Evolutionary conservation across 1,284 basidiomycete genomes (phyloP), one percentile per base, ranked within the genome.

Genomic region (Mycosarcoma mackinlayi): DNA sequence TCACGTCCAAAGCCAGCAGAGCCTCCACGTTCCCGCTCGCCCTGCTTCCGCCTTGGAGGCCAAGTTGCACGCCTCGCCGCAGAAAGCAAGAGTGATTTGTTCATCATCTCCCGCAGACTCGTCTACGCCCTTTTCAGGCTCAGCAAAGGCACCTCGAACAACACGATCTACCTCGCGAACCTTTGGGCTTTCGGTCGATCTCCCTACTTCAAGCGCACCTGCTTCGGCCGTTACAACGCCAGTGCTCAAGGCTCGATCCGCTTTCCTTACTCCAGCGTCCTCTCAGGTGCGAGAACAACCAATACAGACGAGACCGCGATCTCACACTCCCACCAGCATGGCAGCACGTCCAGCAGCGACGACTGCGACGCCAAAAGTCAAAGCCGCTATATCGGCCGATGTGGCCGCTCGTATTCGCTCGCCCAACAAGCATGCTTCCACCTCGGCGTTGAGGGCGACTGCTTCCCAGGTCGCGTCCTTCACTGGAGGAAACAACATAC

Each of bases 321-420:
- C 65, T 7, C 65, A 62, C 8, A 62, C 65, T 6, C 65, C 65
- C 0, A 59, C 65, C 2, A 40, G 27, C 30, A 62, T 62, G 58
- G 24, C 59, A 11, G 58, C 50, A 16, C 53, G 48, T 24, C 48
- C 57, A 19, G 34, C 44, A 34, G 14, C 39, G 10, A 18, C 56
- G n/a, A 51, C 56, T 3, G 34, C 33, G 1, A 60, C 55, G 27
- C 61, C 67, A 27, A 64, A 60, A 34, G 64, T 70, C 61, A 70
- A 70, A 52, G 67, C 67, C 2, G 53, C 67, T 13, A 49, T 70
- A 3, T 64, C 61, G 18, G 67, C 67, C 1, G 67, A 70, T 19
- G 67, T 70, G 0, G 67, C 67, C 6, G 67, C 67, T 21, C 56
- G 61, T 25, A 60, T 70, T 13, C 38, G 61, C 4, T 64, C 61